A percentile compares a stretch with the other conserved stretches of the same genome.
Conservation (phyloP, 768 basidiomycete genomes). For the Auricularia auricula-judae region DNA sequence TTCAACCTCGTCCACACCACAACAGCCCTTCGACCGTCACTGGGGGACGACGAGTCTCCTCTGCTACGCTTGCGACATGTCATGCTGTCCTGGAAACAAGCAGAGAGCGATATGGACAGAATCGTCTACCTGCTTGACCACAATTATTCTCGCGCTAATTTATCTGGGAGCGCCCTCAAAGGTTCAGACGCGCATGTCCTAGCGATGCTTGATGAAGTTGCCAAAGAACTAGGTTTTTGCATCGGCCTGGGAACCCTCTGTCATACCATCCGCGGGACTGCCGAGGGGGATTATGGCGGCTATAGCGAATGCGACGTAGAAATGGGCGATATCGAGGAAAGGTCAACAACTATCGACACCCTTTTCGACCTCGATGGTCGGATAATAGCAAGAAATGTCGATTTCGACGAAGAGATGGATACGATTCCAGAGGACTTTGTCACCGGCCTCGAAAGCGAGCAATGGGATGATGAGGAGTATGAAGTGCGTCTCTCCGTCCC, state of each 20-base stretch:
- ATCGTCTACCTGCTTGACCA: slow-evolving; percentile 8
- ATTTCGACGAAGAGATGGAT: neutral
- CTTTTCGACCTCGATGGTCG: neutral
- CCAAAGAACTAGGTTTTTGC: neutral
- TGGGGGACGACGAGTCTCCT: neutral
- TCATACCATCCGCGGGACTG: neutral
- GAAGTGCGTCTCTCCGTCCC: neutral
- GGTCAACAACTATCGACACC: neutral
- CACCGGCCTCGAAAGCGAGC: neutral
- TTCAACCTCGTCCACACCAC: slow-evolving; percentile 9
- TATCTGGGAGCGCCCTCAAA: neutral
- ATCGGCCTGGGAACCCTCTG: neutral
- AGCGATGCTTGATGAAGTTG: neutral
- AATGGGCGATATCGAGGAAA: neutral
- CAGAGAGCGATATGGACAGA: neutral
- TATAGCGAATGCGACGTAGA: neutral
- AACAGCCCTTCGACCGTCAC: neutral
- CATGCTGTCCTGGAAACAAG: slow-evolving; percentile 5
- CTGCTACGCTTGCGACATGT: neutral
- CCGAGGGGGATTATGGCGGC: neutral
- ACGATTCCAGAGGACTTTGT: neutral
- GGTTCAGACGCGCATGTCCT: neutral
- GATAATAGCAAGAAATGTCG: neutral
- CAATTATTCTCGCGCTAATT: slow-evolving; percentile 5
- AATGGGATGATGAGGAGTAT: neutral